Evolutionary conservation across 495 filamentous ascomycete genomes (phyloP).

Genomic region (Penicillium malachiteum): DNA sequence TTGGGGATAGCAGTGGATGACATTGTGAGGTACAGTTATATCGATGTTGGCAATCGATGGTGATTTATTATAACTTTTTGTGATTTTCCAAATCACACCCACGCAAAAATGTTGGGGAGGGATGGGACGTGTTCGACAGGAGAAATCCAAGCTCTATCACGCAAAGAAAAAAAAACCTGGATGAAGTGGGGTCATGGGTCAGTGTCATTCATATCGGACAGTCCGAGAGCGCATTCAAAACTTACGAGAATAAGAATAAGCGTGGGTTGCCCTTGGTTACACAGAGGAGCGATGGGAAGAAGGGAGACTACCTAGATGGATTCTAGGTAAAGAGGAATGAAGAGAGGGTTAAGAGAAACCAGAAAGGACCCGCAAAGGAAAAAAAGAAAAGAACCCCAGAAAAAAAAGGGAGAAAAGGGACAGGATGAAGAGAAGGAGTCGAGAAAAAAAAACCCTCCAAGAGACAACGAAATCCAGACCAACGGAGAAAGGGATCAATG

Average conservation of each 20-base stretch:
- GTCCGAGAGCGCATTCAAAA: not conserved
- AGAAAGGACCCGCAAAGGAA: not conserved
- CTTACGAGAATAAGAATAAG: slow-evolving; percentile 1
- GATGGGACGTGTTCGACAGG: not conserved
- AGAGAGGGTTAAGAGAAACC: not conserved
- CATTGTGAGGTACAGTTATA: slow-evolving; percentile 34
- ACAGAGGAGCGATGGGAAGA: slow-evolving; percentile 9
- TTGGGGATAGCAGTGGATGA: slow-evolving; percentile 58
- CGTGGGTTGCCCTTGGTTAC: slow-evolving; percentile 8
- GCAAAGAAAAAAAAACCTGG: not conserved
- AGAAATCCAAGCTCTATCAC: not conserved
- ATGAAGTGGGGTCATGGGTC: not conserved
- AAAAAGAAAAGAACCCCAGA: not conserved
- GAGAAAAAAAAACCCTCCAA: not conserved
- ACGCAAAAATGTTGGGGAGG: slow-evolving; percentile 4
- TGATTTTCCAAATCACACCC: too few species aligned
- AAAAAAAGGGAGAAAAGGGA: not conserved
- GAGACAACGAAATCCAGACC: not conserved
- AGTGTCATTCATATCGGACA: not conserved
- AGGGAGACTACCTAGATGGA: not conserved
- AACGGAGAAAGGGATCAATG: too few species aligned
- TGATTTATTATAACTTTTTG: too few species aligned
- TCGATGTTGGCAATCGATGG: too few species aligned
- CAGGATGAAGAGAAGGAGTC: not conserved
- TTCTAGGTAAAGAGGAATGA: too few species aligned